Evolutionary conservation across 345 rosid genomes (phyloP), one percentile per base, ranked within the genome.

Genomic region (Noccaea caerulescens): DNA sequence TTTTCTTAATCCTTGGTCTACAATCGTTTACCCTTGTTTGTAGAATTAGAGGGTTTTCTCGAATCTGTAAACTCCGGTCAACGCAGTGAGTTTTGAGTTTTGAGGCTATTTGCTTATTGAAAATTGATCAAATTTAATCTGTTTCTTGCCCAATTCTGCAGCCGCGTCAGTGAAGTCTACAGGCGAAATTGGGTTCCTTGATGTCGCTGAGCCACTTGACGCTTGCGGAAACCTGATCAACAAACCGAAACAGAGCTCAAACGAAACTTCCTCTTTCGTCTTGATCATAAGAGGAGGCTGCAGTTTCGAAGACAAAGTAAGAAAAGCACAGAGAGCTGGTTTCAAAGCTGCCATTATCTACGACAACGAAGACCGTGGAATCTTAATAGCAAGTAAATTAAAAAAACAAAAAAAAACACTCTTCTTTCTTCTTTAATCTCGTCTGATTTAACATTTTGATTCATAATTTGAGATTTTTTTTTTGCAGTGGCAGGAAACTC

Each of bases 401-500:
- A 16, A 16, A 16, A 27, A 27, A 27, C 2, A 27, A 2, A 2
- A 27, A 27, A 27, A 27, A 36, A 20, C 33, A 9, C 30, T 49
- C 60, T 72, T 58, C 27, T 46, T 25, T 4, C 10, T 1, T 38
- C 10, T 30, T 18, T 5, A 18, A 10, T 66, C 7, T 0, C 3
- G 2, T 27, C 30, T 33, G 9, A 4, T 27, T 27, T 34, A 8
- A 4, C 5, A 32, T 42, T 65, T 10, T 38, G 32, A 25, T 14
- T 56, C 39, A 7, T 2, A 4, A 37, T 37, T 37, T 2, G 0
- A 2, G 41, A 12, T 12, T 12, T 33, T 45, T 18, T 18, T 11
- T 39, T 61, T 84, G 50, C 85, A 94, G 99, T 94, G 99, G 88
- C 97, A 54, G 99, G 99, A 53, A 85, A 75, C 73, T 80, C 98